Base-by-base conservation (phyloP, 1,139 yeast species). In the Suhomyces bokatorum region DNA sequence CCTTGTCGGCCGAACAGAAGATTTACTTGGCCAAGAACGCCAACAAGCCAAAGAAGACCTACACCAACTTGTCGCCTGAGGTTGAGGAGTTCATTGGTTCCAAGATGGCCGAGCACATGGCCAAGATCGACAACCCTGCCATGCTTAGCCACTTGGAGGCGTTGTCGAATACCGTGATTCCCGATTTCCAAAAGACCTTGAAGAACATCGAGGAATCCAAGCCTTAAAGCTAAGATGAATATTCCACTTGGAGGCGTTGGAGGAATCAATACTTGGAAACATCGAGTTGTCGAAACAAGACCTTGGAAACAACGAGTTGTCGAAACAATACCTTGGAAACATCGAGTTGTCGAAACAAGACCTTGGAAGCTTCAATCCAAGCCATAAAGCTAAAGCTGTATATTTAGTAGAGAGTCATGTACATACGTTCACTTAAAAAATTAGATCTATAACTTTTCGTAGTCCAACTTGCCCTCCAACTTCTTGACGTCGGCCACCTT, bases 401-500 rank as follows among this genome's bases (percentile, higher is more conserved):
- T 33, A 33, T 32, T 39, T 32, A 39, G 42, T 33, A 33, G 26
- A 39, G 32, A 32, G 32, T 39, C 42, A 32, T 39, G 42, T 39
- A 39, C 33, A 39, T 39, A 39, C 37, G 37, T 27, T 32, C 29
- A 37, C 40, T 31, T 34, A 29, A 11, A 36, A 11, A 36, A 36
- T 29, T 20, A 36, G 39, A 36, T 36, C 39, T 36, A 36, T 62
- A 90, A 75, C 76, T 90, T 90, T 71, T 91, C 95, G 64, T 93
- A 93, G 61, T 93, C 98, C 53, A 91, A 73, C 69, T 87, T 87
- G 55, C 99, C 98, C 72, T 95, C 99, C 66, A 95, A 80, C 70
- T 93, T 95, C 85, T 95, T 95, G 46, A 89, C 86, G 63, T 95
- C 99, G 17, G 93, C 93, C 49, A 95, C 98, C 75, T 95, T 95